Conservation (phyloP, 2,329 filamentous ascomycete genomes). For the Venturia effusa region DNA sequence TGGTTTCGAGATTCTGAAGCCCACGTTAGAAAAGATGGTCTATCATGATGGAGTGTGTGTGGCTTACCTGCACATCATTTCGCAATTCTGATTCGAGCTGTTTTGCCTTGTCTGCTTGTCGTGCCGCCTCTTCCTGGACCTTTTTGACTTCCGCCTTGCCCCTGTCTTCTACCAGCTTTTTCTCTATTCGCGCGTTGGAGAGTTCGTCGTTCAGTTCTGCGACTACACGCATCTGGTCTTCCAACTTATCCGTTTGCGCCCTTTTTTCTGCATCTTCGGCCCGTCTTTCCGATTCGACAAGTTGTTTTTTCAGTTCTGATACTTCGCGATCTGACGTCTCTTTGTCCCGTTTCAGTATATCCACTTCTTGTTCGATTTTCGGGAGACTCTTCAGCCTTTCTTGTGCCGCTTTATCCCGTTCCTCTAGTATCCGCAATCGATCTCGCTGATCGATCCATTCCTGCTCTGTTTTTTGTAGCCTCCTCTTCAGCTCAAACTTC, state of each 20-base stretch:
- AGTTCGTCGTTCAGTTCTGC: conserved; percentile 54
- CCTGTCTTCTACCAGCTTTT: conserved; percentile 62
- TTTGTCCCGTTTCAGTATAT: conserved; percentile 50
- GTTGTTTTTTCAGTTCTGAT: conserved; percentile 55
- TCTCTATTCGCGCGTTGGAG: conserved; percentile 58
- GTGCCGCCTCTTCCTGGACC: conserved; percentile 60
- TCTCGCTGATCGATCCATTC: conserved; percentile 50
- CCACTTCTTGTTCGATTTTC: conserved; percentile 47
- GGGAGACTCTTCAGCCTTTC: conserved; percentile 43
- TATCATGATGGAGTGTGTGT: neutral
- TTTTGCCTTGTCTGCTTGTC: conserved; percentile 59
- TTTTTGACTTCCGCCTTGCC: conserved; percentile 58
- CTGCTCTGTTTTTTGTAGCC: conserved; percentile 56
- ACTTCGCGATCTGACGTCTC: conserved; percentile 55
- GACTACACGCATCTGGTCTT: conserved; percentile 49
- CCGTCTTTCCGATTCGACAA: conserved; percentile 56
- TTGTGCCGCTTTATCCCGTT: conserved; percentile 43
- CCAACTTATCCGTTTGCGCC: conserved; percentile 55
- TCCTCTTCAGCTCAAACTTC: conserved; percentile 42
- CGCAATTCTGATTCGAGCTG: conserved; percentile 67
- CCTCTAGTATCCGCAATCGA: conserved; percentile 50
- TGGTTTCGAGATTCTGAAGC: conserved; percentile 63
- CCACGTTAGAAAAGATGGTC: conserved; percentile 16
- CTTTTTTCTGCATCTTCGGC: conserved; percentile 57
- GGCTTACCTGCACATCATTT: conserved; percentile 52